phyloP scores from a whole-genome alignment of 2,329 filamentous ascomycete species.

The Colletotrichum australisinense region DNA sequence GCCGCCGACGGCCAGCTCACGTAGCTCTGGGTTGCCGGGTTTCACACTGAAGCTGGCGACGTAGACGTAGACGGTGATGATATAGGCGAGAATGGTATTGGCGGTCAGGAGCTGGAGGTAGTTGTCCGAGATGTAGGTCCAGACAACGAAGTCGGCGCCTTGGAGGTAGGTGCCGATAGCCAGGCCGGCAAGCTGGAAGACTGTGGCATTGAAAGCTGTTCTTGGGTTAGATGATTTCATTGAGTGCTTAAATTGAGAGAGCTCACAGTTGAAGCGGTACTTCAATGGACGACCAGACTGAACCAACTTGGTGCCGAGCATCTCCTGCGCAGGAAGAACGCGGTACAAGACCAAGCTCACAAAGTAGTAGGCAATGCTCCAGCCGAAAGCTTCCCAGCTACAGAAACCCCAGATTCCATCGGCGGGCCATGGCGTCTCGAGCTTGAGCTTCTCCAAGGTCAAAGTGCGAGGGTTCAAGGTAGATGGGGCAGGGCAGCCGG shows the following conservation, averaged over 20 bases:
- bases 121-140: constrained; percentile 80
- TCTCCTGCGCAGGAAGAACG: constrained; percentile 77
- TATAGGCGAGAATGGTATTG: constrained; percentile 72
- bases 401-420: constrained; percentile 75
- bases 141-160: constrained; percentile 74
- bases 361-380: constrained; percentile 79
- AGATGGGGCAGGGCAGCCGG: constrained; percentile 86
- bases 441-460: constrained; percentile 75
- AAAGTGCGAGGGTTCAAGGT: constrained; percentile 76
- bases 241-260: neutral
- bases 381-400: constrained; percentile 73
- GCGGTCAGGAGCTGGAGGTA: constrained; percentile 74
- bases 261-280: constrained; percentile 80
- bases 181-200: constrained; percentile 25
- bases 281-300: constrained; percentile 74
- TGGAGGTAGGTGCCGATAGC: constrained; percentile 71
- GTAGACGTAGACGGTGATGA: constrained; percentile 72
- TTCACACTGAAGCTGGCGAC: constrained; percentile 73
- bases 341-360: constrained; percentile 78
- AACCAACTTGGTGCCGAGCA: constrained; percentile 74
- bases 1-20: constrained; percentile 75
- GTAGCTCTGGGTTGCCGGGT: constrained; percentile 66
- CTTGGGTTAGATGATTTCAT: neutral
- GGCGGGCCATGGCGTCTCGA: constrained; percentile 80
- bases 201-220: constrained; percentile 21